Base-by-base conservation (phyloP, 1,139 yeast genomes). In the Debaryomyces subglobosus region DNA sequence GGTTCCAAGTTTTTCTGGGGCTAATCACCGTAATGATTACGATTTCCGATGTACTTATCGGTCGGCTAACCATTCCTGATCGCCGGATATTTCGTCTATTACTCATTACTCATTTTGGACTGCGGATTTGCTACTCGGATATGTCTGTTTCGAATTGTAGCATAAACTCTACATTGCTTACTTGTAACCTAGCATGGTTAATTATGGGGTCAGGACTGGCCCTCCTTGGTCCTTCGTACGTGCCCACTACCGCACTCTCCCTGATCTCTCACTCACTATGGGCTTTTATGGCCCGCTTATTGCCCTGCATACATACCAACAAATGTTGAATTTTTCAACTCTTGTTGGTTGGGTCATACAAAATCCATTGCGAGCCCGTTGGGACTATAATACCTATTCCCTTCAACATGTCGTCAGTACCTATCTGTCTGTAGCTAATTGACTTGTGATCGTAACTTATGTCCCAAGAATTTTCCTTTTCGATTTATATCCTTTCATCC, bases 321-420 rank as follows among this genome's bases (percentile, higher is more conserved):
- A 25, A 38, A 25, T 38, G 41, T 38, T 38, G 41, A 38, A 25
- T 38, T 38, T 23, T 37, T 23, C 23, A 38, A 20, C 12, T 2
- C 33, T 33, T 25, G 29, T 38, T 38, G 41, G 41, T 38, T 38
- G 41, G 41, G 41, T 24, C 33, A 7, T 38, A 32, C 27, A 24
- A 16, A 25, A 37, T 32, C 5, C 33, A 29, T 38, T 24, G 12
- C 21, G 41, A 38, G 41, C 41, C 41, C 41, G 34, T 13, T 34
- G 12, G 9, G n/a, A 9, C 12, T 20, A 5, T 16, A 18, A 13
- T 5, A 5, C 12, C 33, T 8, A 34, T 34, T 2, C 10, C 10
- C 37, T 34, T 18, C 20, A 16, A 9, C 21, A 9, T 18, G 18
- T 4, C 16, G 7, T 5, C 5, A 13, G 16, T 13, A 30, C 34